Conservation (phyloP, 164 flowering plant species). For the Liquidambar formosana region DNA sequence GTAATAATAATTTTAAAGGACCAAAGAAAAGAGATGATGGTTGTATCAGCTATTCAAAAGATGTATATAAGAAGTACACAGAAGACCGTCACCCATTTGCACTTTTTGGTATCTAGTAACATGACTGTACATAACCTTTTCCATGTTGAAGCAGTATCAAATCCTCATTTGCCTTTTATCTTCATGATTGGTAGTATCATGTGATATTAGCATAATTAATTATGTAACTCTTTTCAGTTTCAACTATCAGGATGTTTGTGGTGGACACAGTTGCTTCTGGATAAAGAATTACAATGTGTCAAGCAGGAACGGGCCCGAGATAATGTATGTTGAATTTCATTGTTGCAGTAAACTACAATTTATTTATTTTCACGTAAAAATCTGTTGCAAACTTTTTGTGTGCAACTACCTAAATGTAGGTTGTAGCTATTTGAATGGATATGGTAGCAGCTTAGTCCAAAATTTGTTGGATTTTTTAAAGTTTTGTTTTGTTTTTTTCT, state of each 20-base stretch:
- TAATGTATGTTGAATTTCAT: conserved; percentile 47
- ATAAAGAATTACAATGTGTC: conserved; percentile 52
- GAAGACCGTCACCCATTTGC: too few species aligned
- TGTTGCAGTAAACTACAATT: background rate
- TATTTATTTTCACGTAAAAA: background rate
- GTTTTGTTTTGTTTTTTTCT: too few species aligned
- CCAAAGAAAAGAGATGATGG: too few species aligned
- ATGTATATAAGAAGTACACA: too few species aligned
- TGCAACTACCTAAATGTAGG: background rate
- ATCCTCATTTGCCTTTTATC: background rate
- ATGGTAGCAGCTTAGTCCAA: too few species aligned
- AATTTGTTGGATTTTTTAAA: too few species aligned
- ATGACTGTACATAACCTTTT: background rate
- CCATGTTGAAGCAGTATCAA: background rate
- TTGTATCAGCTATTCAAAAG: too few species aligned
- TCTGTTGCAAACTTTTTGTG: background rate
- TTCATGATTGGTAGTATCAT: background rate
- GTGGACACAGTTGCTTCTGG: conserved; percentile 77
- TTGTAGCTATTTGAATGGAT: too few species aligned
- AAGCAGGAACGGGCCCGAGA: conserved; percentile 57
- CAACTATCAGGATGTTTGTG: conserved; percentile 67
- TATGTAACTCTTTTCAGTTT: conserved; percentile 15
- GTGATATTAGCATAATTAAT: conserved; percentile 1
- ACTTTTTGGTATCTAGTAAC: too few species aligned
- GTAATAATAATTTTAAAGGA: too few species aligned